phyloP scores from a whole-genome alignment of 306 rosid species.

The Glycyrrhiza uralensis region DNA sequence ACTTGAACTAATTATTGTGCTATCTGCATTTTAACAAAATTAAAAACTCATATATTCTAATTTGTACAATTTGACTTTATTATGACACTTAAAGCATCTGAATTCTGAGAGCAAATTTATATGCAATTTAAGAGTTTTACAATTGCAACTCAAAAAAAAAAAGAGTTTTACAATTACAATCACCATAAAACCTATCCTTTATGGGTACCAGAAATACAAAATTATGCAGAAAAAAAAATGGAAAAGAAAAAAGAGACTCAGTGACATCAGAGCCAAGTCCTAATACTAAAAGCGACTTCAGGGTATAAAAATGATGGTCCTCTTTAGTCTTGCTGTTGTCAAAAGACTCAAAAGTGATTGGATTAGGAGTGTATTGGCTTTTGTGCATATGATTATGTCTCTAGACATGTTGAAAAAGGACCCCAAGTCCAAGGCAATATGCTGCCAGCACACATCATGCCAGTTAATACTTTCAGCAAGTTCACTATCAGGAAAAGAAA shows the following conservation, averaged over 20 bases:
- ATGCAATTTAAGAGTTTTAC: neutral
- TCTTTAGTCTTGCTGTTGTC: conserved; percentile 25
- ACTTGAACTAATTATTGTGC: neutral
- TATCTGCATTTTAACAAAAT: neutral
- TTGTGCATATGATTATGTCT: conserved; percentile 43
- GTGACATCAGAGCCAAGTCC: neutral
- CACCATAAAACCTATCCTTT: neutral
- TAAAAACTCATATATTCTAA: neutral
- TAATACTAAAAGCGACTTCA: neutral
- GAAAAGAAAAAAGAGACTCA: neutral
- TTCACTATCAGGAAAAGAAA: neutral
- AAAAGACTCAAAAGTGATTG: conserved; percentile 41
- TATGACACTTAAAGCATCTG: neutral
- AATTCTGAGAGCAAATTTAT: neutral
- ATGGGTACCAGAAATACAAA: neutral
- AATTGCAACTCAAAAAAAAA: too few species aligned
- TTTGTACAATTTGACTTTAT: neutral
- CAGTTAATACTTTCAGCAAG: neutral
- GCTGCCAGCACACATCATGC: conserved; percentile 1
- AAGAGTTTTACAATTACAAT: too few species aligned
- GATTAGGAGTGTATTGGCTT: conserved; percentile 32
- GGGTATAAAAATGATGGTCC: neutral
- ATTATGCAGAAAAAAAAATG: neutral
- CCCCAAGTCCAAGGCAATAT: neutral
- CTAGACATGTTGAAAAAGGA: conserved; percentile 1